phyloP scores from a whole-genome alignment of 2,329 filamentous ascomycete genomes.

The Epichloe hybrida region DNA sequence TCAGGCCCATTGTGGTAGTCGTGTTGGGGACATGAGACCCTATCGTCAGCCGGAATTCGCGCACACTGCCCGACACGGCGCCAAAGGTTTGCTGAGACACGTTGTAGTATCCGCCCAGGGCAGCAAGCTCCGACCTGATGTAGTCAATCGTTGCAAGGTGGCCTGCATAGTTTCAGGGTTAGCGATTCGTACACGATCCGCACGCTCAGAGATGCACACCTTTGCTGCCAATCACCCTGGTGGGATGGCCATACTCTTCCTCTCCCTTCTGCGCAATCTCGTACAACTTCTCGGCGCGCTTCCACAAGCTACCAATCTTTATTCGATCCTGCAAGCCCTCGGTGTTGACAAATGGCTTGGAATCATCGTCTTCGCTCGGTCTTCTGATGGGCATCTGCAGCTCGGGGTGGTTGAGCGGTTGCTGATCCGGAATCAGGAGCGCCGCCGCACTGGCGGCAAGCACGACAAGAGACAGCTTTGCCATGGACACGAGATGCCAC shows the following conservation, averaged over 20 bases:
- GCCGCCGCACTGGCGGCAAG: not conserved
- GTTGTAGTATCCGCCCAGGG: constrained; percentile 46
- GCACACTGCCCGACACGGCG: constrained; percentile 46
- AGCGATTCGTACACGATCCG: not conserved
- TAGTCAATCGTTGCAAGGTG: constrained; percentile 53
- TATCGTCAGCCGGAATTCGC: constrained; percentile 43
- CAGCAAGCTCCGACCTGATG: constrained; percentile 40
- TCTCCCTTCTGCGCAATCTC: constrained; percentile 45
- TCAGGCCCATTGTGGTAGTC: constrained; percentile 48
- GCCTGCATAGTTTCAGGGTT: constrained; percentile 23
- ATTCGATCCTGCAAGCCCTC: constrained; percentile 44
- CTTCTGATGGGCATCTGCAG: not conserved
- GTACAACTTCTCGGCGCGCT: constrained; percentile 47
- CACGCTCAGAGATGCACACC: constrained; percentile 24
- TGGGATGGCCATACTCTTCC: constrained; percentile 53
- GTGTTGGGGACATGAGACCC: constrained; percentile 36
- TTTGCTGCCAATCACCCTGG: constrained; percentile 54
- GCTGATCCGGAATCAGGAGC: not conserved
- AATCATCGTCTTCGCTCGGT: not conserved
- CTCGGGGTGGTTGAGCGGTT: not conserved
- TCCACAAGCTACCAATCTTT: constrained; percentile 38
- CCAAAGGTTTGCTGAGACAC: constrained; percentile 51
- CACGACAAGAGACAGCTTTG: not conserved
- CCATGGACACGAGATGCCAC: not conserved
- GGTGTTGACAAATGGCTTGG: constrained; percentile 34